These are phyloP conservation scores for Cladosporium sp. DNA, from an alignment of 2,329 filamentous ascomycete species.

Conservation along the genomic window DNA sequence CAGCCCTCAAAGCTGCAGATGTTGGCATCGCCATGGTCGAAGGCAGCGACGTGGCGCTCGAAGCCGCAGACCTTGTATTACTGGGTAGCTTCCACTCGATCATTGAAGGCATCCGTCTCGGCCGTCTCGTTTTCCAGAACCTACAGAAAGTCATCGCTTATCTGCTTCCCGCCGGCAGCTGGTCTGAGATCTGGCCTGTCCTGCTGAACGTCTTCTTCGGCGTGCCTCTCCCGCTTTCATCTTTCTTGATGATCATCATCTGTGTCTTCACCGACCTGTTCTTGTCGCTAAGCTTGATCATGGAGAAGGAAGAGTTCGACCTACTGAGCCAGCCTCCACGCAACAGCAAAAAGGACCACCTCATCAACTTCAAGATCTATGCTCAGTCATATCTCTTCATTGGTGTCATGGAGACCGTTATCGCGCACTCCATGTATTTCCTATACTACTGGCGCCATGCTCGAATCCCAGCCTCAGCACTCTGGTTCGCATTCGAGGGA, in stretches of 20 bases:
- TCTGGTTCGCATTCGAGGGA: conserved; percentile 49
- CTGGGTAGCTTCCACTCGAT: conserved; percentile 39
- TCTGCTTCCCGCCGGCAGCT: conserved; percentile 50
- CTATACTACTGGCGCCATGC: conserved; percentile 49
- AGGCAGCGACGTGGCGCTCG: conserved; percentile 58
- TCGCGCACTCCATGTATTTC: conserved; percentile 53
- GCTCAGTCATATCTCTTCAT: conserved; percentile 51
- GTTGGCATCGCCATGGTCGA: conserved; percentile 51
- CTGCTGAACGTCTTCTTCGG: conserved; percentile 55
- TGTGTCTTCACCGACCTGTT: conserved; percentile 55
- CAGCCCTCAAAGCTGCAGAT: conserved; percentile 42
- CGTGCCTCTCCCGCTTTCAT: conserved; percentile 47
- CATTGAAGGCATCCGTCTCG: conserved; percentile 38
- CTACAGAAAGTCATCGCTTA: conserved; percentile 39
- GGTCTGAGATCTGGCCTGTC: conserved; percentile 57
- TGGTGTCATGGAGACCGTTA: conserved; percentile 49
- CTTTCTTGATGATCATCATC: conserved; percentile 57
- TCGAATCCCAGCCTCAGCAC: conserved; percentile 44
- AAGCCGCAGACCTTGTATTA: conserved; percentile 36
- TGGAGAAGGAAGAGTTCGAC: conserved; percentile 55
- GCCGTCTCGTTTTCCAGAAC: conserved; percentile 39
- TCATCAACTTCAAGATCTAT: conserved; percentile 52
- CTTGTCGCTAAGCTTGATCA: conserved; percentile 48
- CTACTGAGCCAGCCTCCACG: conserved; percentile 49
- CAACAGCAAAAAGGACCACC: conserved; percentile 47